Base-by-base conservation (phyloP, 2,329 filamentous ascomycete species). In the Paraconiothyrium sp. region DNA sequence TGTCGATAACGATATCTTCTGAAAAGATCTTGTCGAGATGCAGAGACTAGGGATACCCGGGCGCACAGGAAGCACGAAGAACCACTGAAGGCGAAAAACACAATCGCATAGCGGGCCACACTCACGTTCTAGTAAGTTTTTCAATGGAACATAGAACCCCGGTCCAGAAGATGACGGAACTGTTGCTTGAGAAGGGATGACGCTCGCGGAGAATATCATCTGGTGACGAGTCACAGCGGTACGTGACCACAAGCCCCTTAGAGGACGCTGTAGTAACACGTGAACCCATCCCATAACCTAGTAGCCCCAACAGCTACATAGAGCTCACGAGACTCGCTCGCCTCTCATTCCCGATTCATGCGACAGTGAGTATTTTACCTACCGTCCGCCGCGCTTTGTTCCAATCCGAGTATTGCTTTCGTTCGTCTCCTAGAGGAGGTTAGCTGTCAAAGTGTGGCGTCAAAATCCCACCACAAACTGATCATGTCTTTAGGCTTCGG, bases 271-370 rank as follows among this genome's bases (percentile, higher is more conserved):
- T 13, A 32, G 24, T 22, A 49, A 27, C 30, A 35, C n/a, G n/a
- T 34, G 39, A 3, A 46, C 52, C 39, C 24, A 20, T 54, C 32
- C 24, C 16, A 7, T 30, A 14, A 24, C 10, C 3, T 10, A 27
- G 39, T 16, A 27, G 2, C n/a, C 30, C 41, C 30, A 35, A 34
- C 46, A 11, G 8, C 30, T 37, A 16, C n/a, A 46, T 46, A 22
- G 27, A 44, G 39, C 16, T 46, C 27, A n/a, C 20, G 46, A 24
- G 41, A 30, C 39, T 9, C 24, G 8, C 16, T 35, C 9, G 27
- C 27, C 39, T 20, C 27, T 55, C 16, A 41, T 24, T 35, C 41
- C 39, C 52, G 37, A 20, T 35, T 55, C 27, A 41, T 55, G 14
- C 39, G 30, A 35, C 39, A 27, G 30, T 22, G n/a, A 13, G 13